A percentile compares a stretch with the other conserved stretches of the same genome.
These are phyloP conservation scores for Leucocoprinus birnbaumii DNA, from an alignment of 768 basidiomycete genomes.

Conservation along the genomic window DNA sequence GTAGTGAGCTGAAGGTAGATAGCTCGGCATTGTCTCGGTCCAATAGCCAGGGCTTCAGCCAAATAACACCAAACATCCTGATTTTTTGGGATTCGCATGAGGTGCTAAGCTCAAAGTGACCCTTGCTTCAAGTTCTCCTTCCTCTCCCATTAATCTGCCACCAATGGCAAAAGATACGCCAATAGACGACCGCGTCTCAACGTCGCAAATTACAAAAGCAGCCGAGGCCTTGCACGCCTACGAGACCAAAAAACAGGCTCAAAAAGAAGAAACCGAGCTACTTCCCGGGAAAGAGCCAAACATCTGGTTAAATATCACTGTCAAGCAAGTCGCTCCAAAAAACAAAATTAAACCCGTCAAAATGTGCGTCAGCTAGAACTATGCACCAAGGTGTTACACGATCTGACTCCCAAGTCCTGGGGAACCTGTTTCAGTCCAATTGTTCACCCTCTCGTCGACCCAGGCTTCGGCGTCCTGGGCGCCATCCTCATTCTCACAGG, in stretches of 20 bases:
- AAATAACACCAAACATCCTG: not conserved
- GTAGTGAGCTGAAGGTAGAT: too few species aligned
- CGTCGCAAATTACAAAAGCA: constrained; percentile 73
- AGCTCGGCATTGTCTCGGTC: too few species aligned
- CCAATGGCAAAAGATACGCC: constrained; percentile 49
- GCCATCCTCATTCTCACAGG: constrained; percentile 87
- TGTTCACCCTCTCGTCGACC: constrained; percentile 80
- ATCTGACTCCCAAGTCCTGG: not conserved
- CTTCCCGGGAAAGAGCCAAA: constrained; percentile 77
- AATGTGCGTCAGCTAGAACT: constrained; percentile 50
- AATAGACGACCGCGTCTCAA: constrained; percentile 69
- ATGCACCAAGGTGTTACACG: too few species aligned
- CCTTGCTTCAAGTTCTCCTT: not conserved
- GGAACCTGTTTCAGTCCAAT: constrained; percentile 50
- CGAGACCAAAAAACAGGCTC: constrained; percentile 57
- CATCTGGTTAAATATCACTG: constrained; percentile 86
- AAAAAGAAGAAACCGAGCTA: constrained; percentile 72
- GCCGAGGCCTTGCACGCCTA: constrained; percentile 76
- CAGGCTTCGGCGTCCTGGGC: constrained; percentile 86
- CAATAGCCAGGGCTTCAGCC: not conserved
- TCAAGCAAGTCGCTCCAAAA: constrained; percentile 77
- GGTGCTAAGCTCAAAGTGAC: not conserved
- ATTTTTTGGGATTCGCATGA: constrained; percentile 9
- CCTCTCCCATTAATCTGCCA: not conserved
- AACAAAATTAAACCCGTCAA: constrained; percentile 77